Base-by-base conservation (phyloP, 2,329 filamentous ascomycete genomes). In the Diaporthe vaccinii region DNA sequence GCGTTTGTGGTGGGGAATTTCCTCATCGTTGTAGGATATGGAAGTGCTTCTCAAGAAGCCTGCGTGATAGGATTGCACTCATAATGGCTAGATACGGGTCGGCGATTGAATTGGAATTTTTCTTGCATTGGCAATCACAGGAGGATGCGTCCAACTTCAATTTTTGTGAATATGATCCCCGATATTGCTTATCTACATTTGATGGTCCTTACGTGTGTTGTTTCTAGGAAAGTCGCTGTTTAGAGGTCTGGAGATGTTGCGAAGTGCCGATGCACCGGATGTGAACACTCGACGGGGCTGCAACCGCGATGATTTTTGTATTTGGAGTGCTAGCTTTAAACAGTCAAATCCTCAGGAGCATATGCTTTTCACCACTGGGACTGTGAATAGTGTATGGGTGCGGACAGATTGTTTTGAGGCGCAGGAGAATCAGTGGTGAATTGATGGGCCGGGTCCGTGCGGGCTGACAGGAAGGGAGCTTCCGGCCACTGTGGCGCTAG, bases 401-500 rank as follows among this genome's bases (percentile, higher is more conserved):
- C n/a, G n/a, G n/a, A 17, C n/a, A 34, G 20, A 12, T 20, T 10
- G 55, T 41, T 28, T 41, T 25, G 9, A 14, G 14, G 55, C 28
- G 4, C 8, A 22, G 28, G 10, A 17, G 22, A 9, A 39, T 25
- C 2, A 49, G 41, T 68, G 31, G n/a, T 31, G 28, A 49, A 49
- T 12, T 55, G 34, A 17, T 22, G 15, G 61, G 31, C 46, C 2
- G 17, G 55, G 53, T 65, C 71, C 59, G 71, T 73, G 71, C 61
- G 44, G 44, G 49, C 51, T 65, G 41, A 53, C 75, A 67, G 61
- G 59, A 34, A 55, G 36, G 67, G 67, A 69, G 75, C 61, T 75
- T 61, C 58, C 39, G 73, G 76, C 74, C 75, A 76, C 69, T 65
- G 73, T 76, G 75, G 75, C 75, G 74, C 75, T 75, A 75, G 72